Conservation (phyloP, 2,329 filamentous ascomycete species). For the Saccharata proteae region DNA sequence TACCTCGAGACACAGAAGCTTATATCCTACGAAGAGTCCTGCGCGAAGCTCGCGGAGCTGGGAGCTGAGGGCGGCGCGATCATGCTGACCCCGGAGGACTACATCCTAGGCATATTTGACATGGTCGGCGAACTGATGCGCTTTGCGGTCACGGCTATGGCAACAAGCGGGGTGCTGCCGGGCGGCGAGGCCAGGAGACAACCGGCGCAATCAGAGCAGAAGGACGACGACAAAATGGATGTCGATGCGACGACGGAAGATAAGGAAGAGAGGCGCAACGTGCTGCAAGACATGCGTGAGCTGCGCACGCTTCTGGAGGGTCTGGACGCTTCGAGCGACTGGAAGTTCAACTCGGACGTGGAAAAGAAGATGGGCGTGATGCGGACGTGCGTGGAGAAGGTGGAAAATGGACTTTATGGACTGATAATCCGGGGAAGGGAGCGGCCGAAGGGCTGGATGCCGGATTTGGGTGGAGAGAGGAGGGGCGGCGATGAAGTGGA, state of each 20-base stretch:
- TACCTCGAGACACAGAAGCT: conserved; percentile 71
- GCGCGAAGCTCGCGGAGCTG: conserved; percentile 23
- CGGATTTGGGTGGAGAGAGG: conserved; percentile 48
- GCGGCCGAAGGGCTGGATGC: conserved; percentile 82
- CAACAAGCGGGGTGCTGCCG: conserved; percentile 52
- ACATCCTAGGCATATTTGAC: conserved; percentile 83
- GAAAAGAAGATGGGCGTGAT: conserved; percentile 77
- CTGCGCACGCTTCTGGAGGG: conserved; percentile 67
- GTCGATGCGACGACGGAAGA: conserved; percentile 18
- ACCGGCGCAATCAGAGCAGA: conserved; percentile 25
- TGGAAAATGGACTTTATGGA: conserved; percentile 82
- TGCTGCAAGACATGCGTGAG: conserved; percentile 70
- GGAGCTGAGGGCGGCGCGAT: conserved; percentile 38
- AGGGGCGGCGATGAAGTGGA: conserved; percentile 29
- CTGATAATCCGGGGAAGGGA: conserved; percentile 79
- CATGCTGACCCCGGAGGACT: conserved; percentile 66
- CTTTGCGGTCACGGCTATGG: conserved; percentile 81
- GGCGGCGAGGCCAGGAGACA: conserved; percentile 19
- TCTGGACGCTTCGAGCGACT: conserved; percentile 44
- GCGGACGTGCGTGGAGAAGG: conserved; percentile 81
- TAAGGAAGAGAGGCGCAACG: conserved; percentile 41
- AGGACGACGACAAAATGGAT: conserved; percentile 22
- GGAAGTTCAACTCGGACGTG: conserved; percentile 50
- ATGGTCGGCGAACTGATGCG: conserved; percentile 94
- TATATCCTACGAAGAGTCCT: conserved; percentile 54